A percentile compares a stretch with the other conserved stretches of the same genome.
phyloP scores from a whole-genome alignment of 768 basidiomycete species.

The Tricholoma sp. region DNA sequence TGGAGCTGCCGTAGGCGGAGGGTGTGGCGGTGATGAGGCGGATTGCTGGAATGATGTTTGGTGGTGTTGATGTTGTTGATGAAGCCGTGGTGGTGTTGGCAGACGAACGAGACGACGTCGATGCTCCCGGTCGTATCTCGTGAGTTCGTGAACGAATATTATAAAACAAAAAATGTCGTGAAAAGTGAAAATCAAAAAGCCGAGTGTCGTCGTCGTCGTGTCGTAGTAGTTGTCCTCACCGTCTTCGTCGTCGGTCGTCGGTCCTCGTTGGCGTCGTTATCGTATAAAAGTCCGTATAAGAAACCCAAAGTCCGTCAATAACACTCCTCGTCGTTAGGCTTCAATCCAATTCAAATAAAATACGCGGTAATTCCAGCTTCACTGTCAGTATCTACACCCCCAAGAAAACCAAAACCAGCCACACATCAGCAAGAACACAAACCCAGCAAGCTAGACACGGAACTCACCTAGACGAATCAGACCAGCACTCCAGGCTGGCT shows the following conservation, averaged over 20 bases:
- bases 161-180: not conserved
- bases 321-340: constrained; percentile 20
- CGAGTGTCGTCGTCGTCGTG: no score
- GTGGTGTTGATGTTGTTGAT: constrained; percentile 17
- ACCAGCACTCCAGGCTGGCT: constrained; percentile 14
- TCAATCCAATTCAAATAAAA: constrained; percentile 3
- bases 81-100: constrained; percentile 20
- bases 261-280: no score
- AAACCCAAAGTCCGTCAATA: no score
- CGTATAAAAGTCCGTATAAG: not conserved
- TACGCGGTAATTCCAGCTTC: no score
- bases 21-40: constrained; percentile 68
- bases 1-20: constrained; percentile 40
- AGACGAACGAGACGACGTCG: constrained; percentile 10
- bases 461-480: constrained; percentile 11
- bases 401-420: no score
- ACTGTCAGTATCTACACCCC: no score
- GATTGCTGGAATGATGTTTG: constrained; percentile 50
- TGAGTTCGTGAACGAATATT: not conserved
- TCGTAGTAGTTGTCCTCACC: no score
- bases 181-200: not conserved
- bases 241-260: constrained; percentile 3
- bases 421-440: no score
- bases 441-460: no score
- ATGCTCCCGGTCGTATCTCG: constrained; percentile 10